Percentiles rank a stretch among this genome's conserved stretches.
Evolutionary conservation across 805 yeast species (phyloP).

Genomic region (Pichia pseudocactophila): DNA sequence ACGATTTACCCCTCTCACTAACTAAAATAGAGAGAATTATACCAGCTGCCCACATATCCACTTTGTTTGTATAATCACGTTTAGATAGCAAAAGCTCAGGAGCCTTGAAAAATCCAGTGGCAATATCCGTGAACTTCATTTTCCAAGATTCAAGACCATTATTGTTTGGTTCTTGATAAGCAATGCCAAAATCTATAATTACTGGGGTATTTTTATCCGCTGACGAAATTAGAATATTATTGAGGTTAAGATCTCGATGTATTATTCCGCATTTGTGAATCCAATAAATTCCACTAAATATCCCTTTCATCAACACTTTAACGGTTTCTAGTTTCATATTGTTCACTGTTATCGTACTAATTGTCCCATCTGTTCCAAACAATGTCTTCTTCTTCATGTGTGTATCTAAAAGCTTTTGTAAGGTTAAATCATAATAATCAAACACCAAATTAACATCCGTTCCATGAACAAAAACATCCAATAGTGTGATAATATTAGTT

Average conservation of each 20-base stretch:
- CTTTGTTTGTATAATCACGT: constrained; percentile 40
- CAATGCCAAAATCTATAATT: constrained; percentile 36
- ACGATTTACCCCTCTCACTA: constrained; percentile 30
- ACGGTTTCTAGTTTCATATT: constrained; percentile 12
- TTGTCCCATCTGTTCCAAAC: constrained; percentile 15
- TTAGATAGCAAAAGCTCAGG: constrained; percentile 65
- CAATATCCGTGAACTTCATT: constrained; percentile 44
- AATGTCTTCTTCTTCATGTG: constrained; percentile 26
- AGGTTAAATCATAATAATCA: constrained; percentile 31
- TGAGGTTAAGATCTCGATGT: constrained; percentile 77
- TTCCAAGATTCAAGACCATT: constrained; percentile 53
- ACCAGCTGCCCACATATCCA: constrained; percentile 72
- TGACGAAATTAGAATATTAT: constrained; percentile 37
- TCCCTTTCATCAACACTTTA: constrained; percentile 28
- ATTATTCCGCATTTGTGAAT: constrained; percentile 58
- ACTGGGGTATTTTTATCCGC: constrained; percentile 22
- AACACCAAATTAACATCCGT: constrained; percentile 34
- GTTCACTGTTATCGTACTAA: constrained; percentile 11
- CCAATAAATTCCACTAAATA: constrained; percentile 43
- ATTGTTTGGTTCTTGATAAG: constrained; percentile 39
- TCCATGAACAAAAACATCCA: constrained; percentile 13
- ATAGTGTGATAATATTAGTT: constrained; percentile 11
- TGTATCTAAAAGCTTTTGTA: constrained; percentile 28
- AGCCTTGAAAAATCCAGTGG: constrained; percentile 61
- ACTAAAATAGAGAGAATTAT: constrained; percentile 49